Percentiles rank a stretch among this genome's conserved stretches.
phyloP scores from a whole-genome alignment of 1,284 basidiomycete genomes.

The Papiliotrema flavescens region DNA sequence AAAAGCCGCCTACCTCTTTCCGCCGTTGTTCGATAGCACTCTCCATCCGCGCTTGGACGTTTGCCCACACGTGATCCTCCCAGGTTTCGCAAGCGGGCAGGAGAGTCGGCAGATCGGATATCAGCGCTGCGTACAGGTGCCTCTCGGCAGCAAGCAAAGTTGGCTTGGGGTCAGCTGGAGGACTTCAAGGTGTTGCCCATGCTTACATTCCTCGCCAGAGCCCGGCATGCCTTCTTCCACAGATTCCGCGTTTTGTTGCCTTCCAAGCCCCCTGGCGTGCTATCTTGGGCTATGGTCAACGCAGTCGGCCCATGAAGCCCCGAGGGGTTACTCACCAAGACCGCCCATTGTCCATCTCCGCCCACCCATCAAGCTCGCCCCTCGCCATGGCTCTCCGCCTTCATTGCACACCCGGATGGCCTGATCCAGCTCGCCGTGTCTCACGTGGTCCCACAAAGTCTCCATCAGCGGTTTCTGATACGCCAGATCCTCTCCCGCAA shows the following conservation, averaged over 20 bases:
- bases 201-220: slow-evolving; percentile 70
- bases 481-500: slow-evolving; percentile 45
- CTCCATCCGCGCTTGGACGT: slow-evolving; percentile 79
- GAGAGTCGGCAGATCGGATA: slow-evolving; percentile 75
- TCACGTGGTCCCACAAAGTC: slow-evolving; percentile 41
- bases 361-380: slow-evolving; percentile 49
- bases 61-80: slow-evolving; percentile 95
- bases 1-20: slow-evolving; percentile 47
- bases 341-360: slow-evolving; percentile 42
- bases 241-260: slow-evolving; percentile 71
- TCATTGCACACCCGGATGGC: slow-evolving; percentile 78
- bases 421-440: slow-evolving; percentile 67
- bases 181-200: neutral
- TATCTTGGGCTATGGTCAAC: slow-evolving; percentile 49
- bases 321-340: slow-evolving; percentile 29
- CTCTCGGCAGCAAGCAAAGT: slow-evolving; percentile 71
- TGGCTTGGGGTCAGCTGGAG: slow-evolving; percentile 52
- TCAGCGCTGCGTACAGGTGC: slow-evolving; percentile 79
- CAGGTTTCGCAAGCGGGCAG: slow-evolving; percentile 75
- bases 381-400: slow-evolving; percentile 83
- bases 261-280: slow-evolving; percentile 15
- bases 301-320: neutral
- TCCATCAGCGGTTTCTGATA: slow-evolving; percentile 42
- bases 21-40: slow-evolving; percentile 47
- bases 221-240: slow-evolving; percentile 80